These are phyloP conservation scores for Hypocrella siamensis DNA, from an alignment of 2,329 filamentous ascomycete species.

Conservation along the genomic window DNA sequence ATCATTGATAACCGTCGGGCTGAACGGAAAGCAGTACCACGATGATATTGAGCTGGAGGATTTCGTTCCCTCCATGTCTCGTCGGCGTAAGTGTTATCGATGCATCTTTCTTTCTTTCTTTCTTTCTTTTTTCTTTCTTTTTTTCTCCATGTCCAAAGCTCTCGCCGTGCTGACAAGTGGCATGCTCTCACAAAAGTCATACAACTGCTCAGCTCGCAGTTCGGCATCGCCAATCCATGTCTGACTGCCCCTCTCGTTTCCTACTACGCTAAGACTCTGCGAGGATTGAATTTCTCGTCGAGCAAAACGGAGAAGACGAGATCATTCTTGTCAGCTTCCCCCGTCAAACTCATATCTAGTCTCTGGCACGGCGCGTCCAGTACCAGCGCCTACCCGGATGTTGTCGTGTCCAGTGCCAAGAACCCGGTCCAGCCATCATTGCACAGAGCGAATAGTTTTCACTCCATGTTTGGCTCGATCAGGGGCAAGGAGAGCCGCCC, in stretches of 20 bases:
- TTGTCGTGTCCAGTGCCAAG: conserved; percentile 16
- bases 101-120: too few relatives aligned
- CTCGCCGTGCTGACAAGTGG: background rate
- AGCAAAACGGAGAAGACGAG: conserved; percentile 48
- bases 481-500: conserved; percentile 24
- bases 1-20: conserved; percentile 38
- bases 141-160: background rate
- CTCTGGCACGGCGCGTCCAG: conserved; percentile 51
- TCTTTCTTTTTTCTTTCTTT: conserved; percentile 1
- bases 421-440: conserved; percentile 24
- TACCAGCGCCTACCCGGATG: conserved; percentile 12
- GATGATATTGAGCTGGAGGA: conserved; percentile 61
- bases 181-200: conserved; percentile 37
- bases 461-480: conserved; percentile 39
- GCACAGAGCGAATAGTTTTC: conserved; percentile 28
- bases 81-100: conserved; percentile 46
- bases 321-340: conserved; percentile 65
- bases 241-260: conserved; percentile 56
- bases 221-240: conserved; percentile 47
- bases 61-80: conserved; percentile 59
- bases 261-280: conserved; percentile 64
- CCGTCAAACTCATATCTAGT: conserved; percentile 78
- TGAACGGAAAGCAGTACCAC: conserved; percentile 54
- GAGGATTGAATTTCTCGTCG: conserved; percentile 44
- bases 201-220: conserved; percentile 55